These are phyloP conservation scores for Vitis hybrid DNA, from an alignment of 177 flowering plant genomes.

Conservation along the genomic window DNA sequence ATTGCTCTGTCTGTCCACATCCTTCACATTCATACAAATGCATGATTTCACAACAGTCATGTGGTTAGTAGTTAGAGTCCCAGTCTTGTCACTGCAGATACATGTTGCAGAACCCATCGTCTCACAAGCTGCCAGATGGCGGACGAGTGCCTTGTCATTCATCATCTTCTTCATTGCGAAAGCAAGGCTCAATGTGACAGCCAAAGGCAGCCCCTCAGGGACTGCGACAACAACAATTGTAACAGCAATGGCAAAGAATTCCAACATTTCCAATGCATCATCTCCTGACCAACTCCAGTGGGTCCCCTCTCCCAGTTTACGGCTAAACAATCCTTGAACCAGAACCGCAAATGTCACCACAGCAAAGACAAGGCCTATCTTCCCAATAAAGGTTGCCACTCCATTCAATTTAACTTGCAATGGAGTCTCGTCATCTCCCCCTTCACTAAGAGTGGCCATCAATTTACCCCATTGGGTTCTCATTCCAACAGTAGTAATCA, in stretches of 20 bases:
- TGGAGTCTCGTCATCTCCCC: constrained; percentile 86
- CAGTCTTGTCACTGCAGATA: constrained; percentile 82
- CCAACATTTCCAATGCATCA: constrained; percentile 63
- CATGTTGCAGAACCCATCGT: constrained; percentile 85
- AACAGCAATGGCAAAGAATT: constrained; percentile 73
- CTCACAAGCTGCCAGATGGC: constrained; percentile 79
- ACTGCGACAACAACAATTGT: constrained; percentile 85
- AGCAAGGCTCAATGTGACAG: constrained; percentile 80
- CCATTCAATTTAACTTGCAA: constrained; percentile 80
- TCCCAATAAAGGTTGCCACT: constrained; percentile 79
- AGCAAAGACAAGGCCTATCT: constrained; percentile 72
- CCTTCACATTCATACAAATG: constrained; percentile 54
- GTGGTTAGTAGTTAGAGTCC: constrained; percentile 73
- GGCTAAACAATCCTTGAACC: constrained; percentile 51
- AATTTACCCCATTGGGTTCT: constrained; percentile 84
- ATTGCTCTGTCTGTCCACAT: constrained; percentile 23
- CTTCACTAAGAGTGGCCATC: constrained; percentile 82
- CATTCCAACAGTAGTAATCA: constrained; percentile 78
- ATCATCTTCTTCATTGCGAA: constrained; percentile 91
- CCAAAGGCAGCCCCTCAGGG: constrained; percentile 80
- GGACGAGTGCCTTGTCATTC: constrained; percentile 80
- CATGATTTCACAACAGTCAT: constrained; percentile 80
- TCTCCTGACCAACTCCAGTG: constrained; percentile 65
- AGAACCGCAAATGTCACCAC: constrained; percentile 70
- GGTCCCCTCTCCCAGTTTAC: constrained; percentile 46